Evolutionary conservation across 1,284 basidiomycete species (phyloP).

Genomic region (Puccinia polysora): DNA sequence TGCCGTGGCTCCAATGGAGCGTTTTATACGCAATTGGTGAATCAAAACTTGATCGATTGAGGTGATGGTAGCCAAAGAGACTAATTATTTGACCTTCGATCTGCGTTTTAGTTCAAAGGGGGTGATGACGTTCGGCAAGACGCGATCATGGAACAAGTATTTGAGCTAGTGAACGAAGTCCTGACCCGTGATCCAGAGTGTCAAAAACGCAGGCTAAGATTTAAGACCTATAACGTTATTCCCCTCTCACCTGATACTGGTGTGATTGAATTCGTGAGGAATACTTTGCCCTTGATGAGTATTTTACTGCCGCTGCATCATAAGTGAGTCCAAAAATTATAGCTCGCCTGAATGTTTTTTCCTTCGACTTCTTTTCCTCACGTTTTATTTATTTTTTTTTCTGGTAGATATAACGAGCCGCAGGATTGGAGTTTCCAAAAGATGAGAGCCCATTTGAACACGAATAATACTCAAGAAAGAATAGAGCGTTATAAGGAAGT

Average conservation of each 20-base stretch:
- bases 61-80: background rate
- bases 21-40: conserved; percentile 73
- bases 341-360: background rate
- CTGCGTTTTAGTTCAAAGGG: conserved; percentile 72
- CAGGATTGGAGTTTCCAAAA: conserved; percentile 19
- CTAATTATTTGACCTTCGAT: conserved; percentile 1
- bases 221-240: conserved; percentile 82
- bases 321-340: conserved; percentile 56
- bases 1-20: conserved; percentile 69
- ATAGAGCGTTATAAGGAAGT: conserved; percentile 58
- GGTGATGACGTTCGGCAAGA: conserved; percentile 87
- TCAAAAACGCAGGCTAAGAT: conserved; percentile 65
- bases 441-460: conserved; percentile 46
- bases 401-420: conserved; percentile 34
- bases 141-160: conserved; percentile 98
- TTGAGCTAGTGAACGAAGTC: conserved; percentile 78
- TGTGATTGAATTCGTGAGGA: conserved; percentile 82
- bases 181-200: conserved; percentile 71
- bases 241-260: conserved; percentile 77
- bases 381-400: conserved; percentile 3
- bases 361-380: background rate
- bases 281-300: conserved; percentile 65
- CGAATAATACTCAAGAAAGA: conserved; percentile 47
- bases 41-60: conserved; percentile 48
- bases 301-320: conserved; percentile 66